Evolutionary conservation across 208 protist species (phyloP).

Genomic region (Trypanosoma vivax): DNA sequence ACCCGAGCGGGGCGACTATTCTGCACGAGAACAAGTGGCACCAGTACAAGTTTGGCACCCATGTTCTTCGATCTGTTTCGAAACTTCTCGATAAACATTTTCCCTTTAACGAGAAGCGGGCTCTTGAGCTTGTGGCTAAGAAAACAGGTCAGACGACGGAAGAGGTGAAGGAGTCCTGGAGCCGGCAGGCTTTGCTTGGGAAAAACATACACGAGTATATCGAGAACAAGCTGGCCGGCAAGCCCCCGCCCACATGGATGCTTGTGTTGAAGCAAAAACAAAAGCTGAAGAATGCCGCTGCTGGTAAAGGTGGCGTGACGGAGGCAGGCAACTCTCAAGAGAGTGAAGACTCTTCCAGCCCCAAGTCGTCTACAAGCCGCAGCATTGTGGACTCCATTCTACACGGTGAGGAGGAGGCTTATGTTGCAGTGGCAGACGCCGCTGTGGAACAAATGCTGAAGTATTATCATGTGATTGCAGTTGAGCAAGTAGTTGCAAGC

Average conservation of each 20-base stretch:
- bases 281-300: conserved; percentile 4
- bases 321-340: not conserved
- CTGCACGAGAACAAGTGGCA: conserved; percentile 79
- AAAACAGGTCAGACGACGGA: conserved; percentile 63
- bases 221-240: conserved; percentile 55
- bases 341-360: conserved; percentile 1
- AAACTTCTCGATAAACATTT: conserved; percentile 81
- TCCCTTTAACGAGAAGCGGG: conserved; percentile 74
- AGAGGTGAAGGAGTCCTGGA: conserved; percentile 55
- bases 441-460: conserved; percentile 43
- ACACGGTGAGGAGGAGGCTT: conserved; percentile 68
- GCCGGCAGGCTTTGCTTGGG: conserved; percentile 73
- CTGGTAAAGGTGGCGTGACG: not conserved
- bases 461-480: conserved; percentile 55
- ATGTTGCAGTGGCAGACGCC: conserved; percentile 50
- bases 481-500: conserved; percentile 66
- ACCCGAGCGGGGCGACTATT: conserved; percentile 60
- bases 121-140: conserved; percentile 48
- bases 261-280: conserved; percentile 34
- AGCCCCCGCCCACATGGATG: conserved; percentile 60
- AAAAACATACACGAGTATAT: conserved; percentile 87
- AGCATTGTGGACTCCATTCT: conserved; percentile 35
- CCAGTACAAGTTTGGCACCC: conserved; percentile 65
- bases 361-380: not conserved
- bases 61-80: conserved; percentile 65